Evolutionary conservation across 805 yeast species (phyloP).

Genomic region (Candida maesae): DNA sequence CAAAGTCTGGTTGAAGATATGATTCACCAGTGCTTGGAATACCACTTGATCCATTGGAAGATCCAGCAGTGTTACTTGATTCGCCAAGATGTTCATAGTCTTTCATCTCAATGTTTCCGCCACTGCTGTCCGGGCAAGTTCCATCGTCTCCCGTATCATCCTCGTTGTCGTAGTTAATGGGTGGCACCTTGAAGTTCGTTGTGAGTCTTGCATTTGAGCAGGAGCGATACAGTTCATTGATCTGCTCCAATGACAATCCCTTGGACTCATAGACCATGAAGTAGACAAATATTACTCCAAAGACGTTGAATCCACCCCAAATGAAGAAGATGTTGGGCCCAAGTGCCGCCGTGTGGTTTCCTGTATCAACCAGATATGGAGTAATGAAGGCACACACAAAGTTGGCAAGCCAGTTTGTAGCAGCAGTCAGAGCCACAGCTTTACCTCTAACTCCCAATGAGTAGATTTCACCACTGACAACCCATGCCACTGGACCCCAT

Average conservation of each 20-base stretch:
- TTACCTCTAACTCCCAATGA: constrained; percentile 72
- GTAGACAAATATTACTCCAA: constrained; percentile 59
- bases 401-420: constrained; percentile 78
- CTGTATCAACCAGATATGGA: constrained; percentile 70
- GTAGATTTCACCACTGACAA: constrained; percentile 58
- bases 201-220: constrained; percentile 56
- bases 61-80: constrained; percentile 3
- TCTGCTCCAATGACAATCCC: constrained; percentile 76
- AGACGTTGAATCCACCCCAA: constrained; percentile 70
- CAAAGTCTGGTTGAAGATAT: constrained; percentile 1
- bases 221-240: constrained; percentile 66
- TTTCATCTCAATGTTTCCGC: neutral
- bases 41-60: constrained; percentile 8
- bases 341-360: constrained; percentile 60
- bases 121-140: neutral
- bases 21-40: neutral
- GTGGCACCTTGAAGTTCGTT: constrained; percentile 33
- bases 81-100: neutral
- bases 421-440: constrained; percentile 71
- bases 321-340: constrained; percentile 73
- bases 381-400: constrained; percentile 71
- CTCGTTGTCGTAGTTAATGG: constrained; percentile 4
- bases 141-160: constrained; percentile 2
- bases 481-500: constrained; percentile 87
- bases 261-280: constrained; percentile 74